These are phyloP conservation scores for Neopestalotiopsis rosae DNA, from an alignment of 2,329 filamentous ascomycete genomes.

Conservation along the genomic window DNA sequence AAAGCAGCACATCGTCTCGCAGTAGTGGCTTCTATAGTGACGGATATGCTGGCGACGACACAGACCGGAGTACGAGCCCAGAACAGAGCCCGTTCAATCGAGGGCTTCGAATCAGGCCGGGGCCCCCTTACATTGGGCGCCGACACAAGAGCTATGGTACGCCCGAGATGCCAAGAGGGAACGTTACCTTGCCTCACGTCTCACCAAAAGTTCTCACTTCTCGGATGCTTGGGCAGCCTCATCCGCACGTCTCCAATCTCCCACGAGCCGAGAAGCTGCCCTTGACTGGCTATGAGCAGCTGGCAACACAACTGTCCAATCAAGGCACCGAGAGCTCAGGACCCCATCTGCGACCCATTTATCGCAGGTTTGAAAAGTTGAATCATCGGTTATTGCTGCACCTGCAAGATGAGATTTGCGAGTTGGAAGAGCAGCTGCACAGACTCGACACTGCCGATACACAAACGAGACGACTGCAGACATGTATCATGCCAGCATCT, in stretches of 20 bases:
- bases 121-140: slow-evolving; percentile 20
- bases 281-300: slow-evolving; percentile 65
- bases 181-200: slow-evolving; percentile 41
- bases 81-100: slow-evolving; percentile 44
- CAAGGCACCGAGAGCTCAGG: slow-evolving; percentile 30
- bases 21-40: slow-evolving; percentile 60
- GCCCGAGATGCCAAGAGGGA: slow-evolving; percentile 48
- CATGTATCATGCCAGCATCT: slow-evolving; percentile 61
- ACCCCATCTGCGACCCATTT: slow-evolving; percentile 62
- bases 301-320: slow-evolving; percentile 60
- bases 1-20: slow-evolving; percentile 46
- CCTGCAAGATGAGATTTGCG: slow-evolving; percentile 82
- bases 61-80: slow-evolving; percentile 50
- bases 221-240: slow-evolving; percentile 24
- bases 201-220: slow-evolving; percentile 43
- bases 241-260: slow-evolving; percentile 41
- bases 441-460: slow-evolving; percentile 68
- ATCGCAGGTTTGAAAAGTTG: slow-evolving; percentile 80
- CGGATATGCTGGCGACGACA: slow-evolving; percentile 45
- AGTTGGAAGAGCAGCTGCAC: slow-evolving; percentile 80
- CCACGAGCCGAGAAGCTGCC: slow-evolving; percentile 48
- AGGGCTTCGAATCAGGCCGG: slow-evolving; percentile 14
- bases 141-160: slow-evolving; percentile 43
- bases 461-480: slow-evolving; percentile 47
- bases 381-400: slow-evolving; percentile 84